These are phyloP conservation scores for Leptographium galeiforme DNA, from an alignment of 2,329 filamentous ascomycete species.

Conservation along the genomic window DNA sequence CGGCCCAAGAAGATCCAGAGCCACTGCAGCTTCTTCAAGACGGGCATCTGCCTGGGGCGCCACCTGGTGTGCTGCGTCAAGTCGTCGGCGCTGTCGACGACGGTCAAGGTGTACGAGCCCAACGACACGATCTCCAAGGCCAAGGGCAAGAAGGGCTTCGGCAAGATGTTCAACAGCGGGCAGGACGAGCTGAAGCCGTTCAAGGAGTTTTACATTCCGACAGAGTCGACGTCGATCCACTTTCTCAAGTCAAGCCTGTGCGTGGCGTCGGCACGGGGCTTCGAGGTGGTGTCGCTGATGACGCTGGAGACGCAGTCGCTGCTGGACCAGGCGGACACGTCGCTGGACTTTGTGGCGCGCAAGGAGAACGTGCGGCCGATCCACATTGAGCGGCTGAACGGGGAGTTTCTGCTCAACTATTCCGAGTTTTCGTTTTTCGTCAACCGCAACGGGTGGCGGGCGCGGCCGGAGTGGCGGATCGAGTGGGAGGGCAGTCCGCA, in stretches of 20 bases:
- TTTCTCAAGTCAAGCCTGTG: constrained; percentile 95
- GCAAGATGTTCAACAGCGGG: constrained; percentile 85
- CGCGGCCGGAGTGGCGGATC: constrained; percentile 90
- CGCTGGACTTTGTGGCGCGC: constrained; percentile 87
- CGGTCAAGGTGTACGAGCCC: constrained; percentile 98
- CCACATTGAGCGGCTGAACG: constrained; percentile 91
- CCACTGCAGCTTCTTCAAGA: constrained; percentile 97
- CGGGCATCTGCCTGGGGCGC: constrained; percentile 83
- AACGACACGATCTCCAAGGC: constrained; percentile 89
- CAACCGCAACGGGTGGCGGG: constrained; percentile 95
- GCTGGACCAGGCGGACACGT: constrained; percentile 94
- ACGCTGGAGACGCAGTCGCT: constrained; percentile 97
- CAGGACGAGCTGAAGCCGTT: constrained; percentile 94
- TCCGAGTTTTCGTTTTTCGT: constrained; percentile 99
- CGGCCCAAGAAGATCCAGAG: constrained; percentile 92
- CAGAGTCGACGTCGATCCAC: constrained; percentile 95
- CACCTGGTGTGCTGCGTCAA: constrained; percentile 96
- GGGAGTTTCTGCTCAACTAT: constrained; percentile 96
- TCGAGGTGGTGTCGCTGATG: constrained; percentile 92
- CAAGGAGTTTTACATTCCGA: constrained; percentile 98
- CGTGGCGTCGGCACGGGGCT: constrained; percentile 87
- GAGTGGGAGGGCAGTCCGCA: constrained; percentile 93
- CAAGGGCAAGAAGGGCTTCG: constrained; percentile 89
- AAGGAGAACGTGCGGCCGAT: constrained; percentile 91
- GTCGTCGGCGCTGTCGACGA: constrained; percentile 81